phyloP scores from a whole-genome alignment of 352 stramenopile species.

The Globisporangium parvum region DNA sequence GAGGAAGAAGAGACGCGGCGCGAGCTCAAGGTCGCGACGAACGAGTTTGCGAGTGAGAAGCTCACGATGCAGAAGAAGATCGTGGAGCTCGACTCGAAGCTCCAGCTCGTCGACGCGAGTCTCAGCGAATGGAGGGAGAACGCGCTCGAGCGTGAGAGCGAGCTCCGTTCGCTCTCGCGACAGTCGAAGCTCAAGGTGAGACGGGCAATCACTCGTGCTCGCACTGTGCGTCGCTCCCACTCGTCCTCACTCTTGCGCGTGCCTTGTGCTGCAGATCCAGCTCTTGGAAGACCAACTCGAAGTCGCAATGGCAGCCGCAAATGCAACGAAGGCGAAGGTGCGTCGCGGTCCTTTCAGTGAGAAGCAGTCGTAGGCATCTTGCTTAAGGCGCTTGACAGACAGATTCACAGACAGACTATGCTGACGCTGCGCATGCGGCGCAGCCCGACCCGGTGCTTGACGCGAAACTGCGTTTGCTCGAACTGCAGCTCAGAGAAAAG shows the following conservation, averaged over 20 bases:
- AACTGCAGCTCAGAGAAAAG: conserved; percentile 61
- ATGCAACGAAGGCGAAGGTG: conserved; percentile 11
- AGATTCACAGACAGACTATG: background rate
- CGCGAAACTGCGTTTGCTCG: conserved; percentile 61
- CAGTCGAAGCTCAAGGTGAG: conserved; percentile 53
- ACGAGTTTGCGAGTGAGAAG: conserved; percentile 49
- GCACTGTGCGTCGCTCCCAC: background rate
- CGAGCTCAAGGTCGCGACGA: conserved; percentile 49
- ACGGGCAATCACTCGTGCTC: background rate
- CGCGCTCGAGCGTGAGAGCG: conserved; percentile 41
- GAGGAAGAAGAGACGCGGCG: conserved; percentile 61
- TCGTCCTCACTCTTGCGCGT: no score
- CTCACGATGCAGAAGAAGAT: conserved; percentile 60
- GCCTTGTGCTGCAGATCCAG: conserved; percentile 51
- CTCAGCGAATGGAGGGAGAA: conserved; percentile 73
- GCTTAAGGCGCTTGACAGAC: background rate
- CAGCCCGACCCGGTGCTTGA: conserved; percentile 52
- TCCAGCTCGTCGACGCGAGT: conserved; percentile 56
- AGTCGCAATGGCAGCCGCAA: conserved; percentile 28
- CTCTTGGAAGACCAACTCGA: conserved; percentile 59
- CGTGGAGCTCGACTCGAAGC: conserved; percentile 62
- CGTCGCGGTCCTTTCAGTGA: background rate
- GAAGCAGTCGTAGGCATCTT: background rate
- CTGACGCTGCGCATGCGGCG: conserved; percentile 11
- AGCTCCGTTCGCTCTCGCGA: conserved; percentile 33